A percentile compares a stretch with the other conserved stretches of the same genome.
Evolutionary conservation across 202 grass and related monocot species (phyloP).

Genomic region (Zizania palustris): DNA sequence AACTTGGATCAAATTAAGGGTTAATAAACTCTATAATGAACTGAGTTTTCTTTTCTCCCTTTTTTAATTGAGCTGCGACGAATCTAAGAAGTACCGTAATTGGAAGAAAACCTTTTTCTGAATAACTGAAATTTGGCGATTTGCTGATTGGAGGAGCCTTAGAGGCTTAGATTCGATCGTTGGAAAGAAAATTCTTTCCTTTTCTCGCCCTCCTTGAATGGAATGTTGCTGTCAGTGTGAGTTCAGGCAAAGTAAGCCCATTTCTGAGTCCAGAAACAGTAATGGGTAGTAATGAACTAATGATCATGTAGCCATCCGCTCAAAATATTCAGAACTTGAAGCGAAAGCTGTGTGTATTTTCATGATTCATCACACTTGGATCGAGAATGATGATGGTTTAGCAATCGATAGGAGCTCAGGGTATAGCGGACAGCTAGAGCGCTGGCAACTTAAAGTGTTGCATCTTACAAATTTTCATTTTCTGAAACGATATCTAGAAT

Average conservation of each 20-base stretch:
- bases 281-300: not conserved
- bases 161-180: constrained; percentile 29
- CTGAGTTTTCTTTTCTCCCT: not conserved
- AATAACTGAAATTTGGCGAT: not conserved
- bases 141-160: not conserved
- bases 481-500: no score
- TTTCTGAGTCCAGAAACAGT: not conserved
- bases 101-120: not conserved
- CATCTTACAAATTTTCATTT: no score
- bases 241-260: not conserved
- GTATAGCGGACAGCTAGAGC: no score
- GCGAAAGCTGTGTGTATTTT: not conserved
- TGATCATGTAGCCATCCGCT: not conserved
- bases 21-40: not conserved
- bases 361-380: not conserved
- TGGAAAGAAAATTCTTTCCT: constrained; percentile 13
- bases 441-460: no score
- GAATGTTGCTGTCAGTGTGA: not conserved
- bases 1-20: constrained; percentile 5
- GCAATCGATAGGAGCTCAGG: not conserved
- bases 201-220: not conserved
- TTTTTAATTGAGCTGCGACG: not conserved
- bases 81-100: constrained; percentile 27
- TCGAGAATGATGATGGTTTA: not conserved
- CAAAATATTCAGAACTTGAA: not conserved